Conservation (phyloP, 2,329 filamentous ascomycete genomes). For the Colletotrichum graminicola region DNA sequence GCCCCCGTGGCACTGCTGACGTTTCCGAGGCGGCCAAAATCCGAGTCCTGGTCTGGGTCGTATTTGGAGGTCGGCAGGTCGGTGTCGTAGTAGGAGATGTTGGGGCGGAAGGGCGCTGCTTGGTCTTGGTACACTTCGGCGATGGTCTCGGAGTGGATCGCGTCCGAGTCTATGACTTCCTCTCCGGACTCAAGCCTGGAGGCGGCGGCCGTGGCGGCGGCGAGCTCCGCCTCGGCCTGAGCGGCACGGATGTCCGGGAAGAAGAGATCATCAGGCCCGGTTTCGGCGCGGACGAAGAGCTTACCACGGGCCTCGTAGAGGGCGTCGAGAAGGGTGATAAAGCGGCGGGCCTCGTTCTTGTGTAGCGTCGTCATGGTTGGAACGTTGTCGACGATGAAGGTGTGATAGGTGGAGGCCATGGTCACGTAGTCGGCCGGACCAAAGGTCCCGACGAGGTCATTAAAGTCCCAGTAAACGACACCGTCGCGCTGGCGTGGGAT, state of each 20-base stretch:
- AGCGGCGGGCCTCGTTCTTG: slow-evolving; percentile 84
- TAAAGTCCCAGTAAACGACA: slow-evolving; percentile 74
- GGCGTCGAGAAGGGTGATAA: slow-evolving; percentile 85
- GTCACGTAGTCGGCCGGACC: slow-evolving; percentile 88
- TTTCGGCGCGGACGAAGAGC: slow-evolving; percentile 75
- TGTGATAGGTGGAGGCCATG: slow-evolving; percentile 83
- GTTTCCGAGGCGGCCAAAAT: slow-evolving; percentile 58
- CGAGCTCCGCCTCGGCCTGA: slow-evolving; percentile 14
- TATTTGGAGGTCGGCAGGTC: slow-evolving; percentile 61
- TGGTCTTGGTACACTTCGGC: slow-evolving; percentile 83
- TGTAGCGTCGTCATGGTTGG: slow-evolving; percentile 75
- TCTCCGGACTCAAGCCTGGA: slow-evolving; percentile 6
- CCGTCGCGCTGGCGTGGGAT: slow-evolving; percentile 71
- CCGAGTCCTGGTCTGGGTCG: slow-evolving; percentile 69
- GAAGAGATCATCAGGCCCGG: slow-evolving; percentile 80
- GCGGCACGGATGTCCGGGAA: slow-evolving; percentile 70
- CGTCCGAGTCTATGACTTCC: slow-evolving; percentile 49
- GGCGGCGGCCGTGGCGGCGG: slow-evolving; percentile 7
- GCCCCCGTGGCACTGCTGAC: slow-evolving; percentile 16
- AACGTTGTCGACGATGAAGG: slow-evolving; percentile 78
- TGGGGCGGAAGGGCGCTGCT: slow-evolving; percentile 82
- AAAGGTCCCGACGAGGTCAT: slow-evolving; percentile 74
- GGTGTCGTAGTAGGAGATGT: slow-evolving; percentile 75
- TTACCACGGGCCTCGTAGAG: slow-evolving; percentile 87
- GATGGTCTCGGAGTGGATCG: slow-evolving; percentile 59